Evolutionary conservation across 1,139 yeast genomes (phyloP).

Genomic region (Candida labiduridarum): DNA sequence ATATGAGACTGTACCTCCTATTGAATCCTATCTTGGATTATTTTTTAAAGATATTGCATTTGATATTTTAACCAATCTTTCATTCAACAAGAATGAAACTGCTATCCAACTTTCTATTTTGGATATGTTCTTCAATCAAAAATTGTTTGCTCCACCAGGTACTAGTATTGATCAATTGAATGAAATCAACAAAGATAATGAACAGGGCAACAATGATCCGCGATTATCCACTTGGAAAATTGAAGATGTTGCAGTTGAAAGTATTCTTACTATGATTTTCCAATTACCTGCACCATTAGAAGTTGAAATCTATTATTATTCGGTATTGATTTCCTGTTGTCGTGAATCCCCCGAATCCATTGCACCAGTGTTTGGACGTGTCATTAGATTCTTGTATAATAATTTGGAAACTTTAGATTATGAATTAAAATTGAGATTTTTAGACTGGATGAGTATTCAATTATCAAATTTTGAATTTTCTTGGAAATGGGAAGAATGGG

Average conservation of each 20-base stretch:
- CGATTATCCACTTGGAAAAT: constrained; percentile 78
- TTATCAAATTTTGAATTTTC: constrained; percentile 91
- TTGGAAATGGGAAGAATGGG: constrained; percentile 99
- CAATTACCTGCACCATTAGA: constrained; percentile 70
- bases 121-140: constrained; percentile 70
- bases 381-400: constrained; percentile 80
- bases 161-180: constrained; percentile 73
- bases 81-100: constrained; percentile 87
- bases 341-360: constrained; percentile 84
- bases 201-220: constrained; percentile 45
- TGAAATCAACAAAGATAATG: constrained; percentile 39
- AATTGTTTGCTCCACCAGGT: constrained; percentile 81
- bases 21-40: constrained; percentile 55
- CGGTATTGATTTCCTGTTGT: constrained; percentile 89
- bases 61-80: constrained; percentile 77
- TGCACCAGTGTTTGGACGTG: constrained; percentile 95
- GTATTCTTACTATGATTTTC: constrained; percentile 76
- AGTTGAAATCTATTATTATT: constrained; percentile 76
- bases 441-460: constrained; percentile 95
- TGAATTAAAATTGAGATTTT: constrained; percentile 70
- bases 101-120: constrained; percentile 79
- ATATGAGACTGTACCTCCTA: constrained; percentile 75
- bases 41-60: constrained; percentile 73
- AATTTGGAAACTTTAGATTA: constrained; percentile 70
- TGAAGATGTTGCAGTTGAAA: constrained; percentile 88